Evolutionary conservation across 1,139 yeast species (phyloP), one percentile per base, ranked within the genome.

Genomic region (Geotrichum histeridarum): DNA sequence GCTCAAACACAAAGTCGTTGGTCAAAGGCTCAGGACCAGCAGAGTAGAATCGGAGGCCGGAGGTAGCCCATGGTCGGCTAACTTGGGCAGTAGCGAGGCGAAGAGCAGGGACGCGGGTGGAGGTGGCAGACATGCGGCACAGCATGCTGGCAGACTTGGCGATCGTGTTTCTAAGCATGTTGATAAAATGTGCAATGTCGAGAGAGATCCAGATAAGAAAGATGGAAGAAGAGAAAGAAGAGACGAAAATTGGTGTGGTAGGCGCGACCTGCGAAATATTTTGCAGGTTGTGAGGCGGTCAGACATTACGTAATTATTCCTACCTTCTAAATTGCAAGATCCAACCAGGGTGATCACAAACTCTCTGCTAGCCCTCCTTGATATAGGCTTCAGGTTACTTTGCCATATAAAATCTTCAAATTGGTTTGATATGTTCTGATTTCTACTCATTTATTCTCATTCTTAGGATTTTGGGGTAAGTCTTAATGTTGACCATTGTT

Each of bases 1-100:
- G 81, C 69, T 83, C 88, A 64, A 77, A 77, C 57, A 89, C 88
- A 56, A 66, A 67, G 51, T 70, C 73, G 50, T 63, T 61, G 14
- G 73, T 70, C 56, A 70, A 61, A 46, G 72, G 72, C 31, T 64
- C 65, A 41, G 73, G 72, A 14, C 71, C 73, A 42, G 62, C 70
- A 27, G 68, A 61, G 59, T 69, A 70, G 56, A 60, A 60, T 48
- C 70, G 60, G 38, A 48, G 11, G 47, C 17, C 17, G 48, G 44
- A 18, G 17, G 17, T 33, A 22, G 35, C 17, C 45, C 38, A 35
- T 9, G 17, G 38, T 37, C 38, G 39, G 45, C 44, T 30, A 33
- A 33, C 43, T 12, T 8, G 8, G 15, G 44, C 31, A 11, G 50
- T 15, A 37, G 39, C 35, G 11, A 33, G 31, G n/a, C 41, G 18